Evolutionary conservation across 1,284 basidiomycete genomes (phyloP), one percentile per base, ranked within the genome.

Genomic region (Bjerkandera adusta): DNA sequence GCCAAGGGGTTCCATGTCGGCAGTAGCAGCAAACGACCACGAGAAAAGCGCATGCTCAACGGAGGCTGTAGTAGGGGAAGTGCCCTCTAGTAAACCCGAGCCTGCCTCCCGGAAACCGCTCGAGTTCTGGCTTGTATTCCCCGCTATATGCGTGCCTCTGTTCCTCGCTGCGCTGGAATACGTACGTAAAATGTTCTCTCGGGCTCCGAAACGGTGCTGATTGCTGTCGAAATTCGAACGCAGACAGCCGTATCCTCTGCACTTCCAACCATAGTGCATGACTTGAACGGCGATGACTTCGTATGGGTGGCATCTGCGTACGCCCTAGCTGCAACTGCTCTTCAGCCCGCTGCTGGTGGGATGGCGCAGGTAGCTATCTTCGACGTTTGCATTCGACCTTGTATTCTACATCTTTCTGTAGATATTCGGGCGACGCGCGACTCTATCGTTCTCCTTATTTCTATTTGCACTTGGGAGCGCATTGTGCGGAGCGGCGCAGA

Each of bases 361-460:
- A 8, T 36, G 8, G 34, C 34, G 15, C 8, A 36, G 20, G 34
- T 36, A 18, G 20, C 15, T 16, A 10, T 10, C 7, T 16, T 16
- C 15, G 34, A 7, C 15, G 10, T 16, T 16, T 36, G n/a, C 34
- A 13, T 7, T 8, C 7, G 15, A 8, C 7, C 15, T 8, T 18
- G 7, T 18, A 7, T 8, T 10, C n/a, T 36, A 36, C 34, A 36
- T n/a, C n/a, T n/a, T n/a, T n/a, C n/a, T n/a, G n/a, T 50, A 70
- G 57, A 57, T 68, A 6, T 71, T 72, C 36, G 71, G 72, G 4
- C 56, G 73, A 1, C 64, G 68, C 37, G 59, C 67, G 1, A 56
- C 70, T 15, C 62, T 75, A 40, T 57, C 72, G 2, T 45, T 48
- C 4, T 59, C 68, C n/a, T 59, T 76, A 8, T 25, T 62, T n/a